phyloP scores from a whole-genome alignment of 106 monocot species.

The Dendrobium nobile region DNA sequence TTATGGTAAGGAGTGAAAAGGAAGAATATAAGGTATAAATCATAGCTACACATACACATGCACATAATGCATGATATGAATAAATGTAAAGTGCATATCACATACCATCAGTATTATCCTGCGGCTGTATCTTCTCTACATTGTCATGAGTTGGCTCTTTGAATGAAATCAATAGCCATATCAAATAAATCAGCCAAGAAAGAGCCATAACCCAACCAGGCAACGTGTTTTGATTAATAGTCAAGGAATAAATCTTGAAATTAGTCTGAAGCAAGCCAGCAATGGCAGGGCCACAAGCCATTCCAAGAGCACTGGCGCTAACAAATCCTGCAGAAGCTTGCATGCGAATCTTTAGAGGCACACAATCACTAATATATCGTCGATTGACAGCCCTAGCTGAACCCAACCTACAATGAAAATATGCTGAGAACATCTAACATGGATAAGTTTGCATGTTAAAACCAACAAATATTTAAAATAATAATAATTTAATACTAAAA shows the following conservation, averaged over 20 bases:
- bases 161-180: constrained; percentile 71
- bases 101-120: constrained; percentile 44
- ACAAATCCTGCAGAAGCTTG: constrained; percentile 99
- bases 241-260: constrained; percentile 65
- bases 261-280: constrained; percentile 90
- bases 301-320: constrained; percentile 98
- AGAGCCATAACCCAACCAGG: constrained; percentile 97
- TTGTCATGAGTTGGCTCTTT: constrained; percentile 64
- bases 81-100: background rate
- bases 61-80: background rate
- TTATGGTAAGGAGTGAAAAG: background rate
- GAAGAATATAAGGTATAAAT: background rate
- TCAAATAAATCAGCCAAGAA: constrained; percentile 78
- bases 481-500: background rate
- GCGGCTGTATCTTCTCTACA: constrained; percentile 16
- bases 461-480: background rate
- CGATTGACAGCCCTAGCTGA: constrained; percentile 98
- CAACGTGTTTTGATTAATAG: constrained; percentile 78
- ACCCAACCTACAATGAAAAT: constrained; percentile 51
- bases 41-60: background rate
- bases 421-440: background rate
- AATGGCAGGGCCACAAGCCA: constrained; percentile 98
- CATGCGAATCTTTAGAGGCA: constrained; percentile 77
- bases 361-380: constrained; percentile 96
- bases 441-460: background rate